Evolutionary conservation across 2,329 filamentous ascomycete species (phyloP), one percentile per base, ranked within the genome.

Genomic region (Fusarium sp.): DNA sequence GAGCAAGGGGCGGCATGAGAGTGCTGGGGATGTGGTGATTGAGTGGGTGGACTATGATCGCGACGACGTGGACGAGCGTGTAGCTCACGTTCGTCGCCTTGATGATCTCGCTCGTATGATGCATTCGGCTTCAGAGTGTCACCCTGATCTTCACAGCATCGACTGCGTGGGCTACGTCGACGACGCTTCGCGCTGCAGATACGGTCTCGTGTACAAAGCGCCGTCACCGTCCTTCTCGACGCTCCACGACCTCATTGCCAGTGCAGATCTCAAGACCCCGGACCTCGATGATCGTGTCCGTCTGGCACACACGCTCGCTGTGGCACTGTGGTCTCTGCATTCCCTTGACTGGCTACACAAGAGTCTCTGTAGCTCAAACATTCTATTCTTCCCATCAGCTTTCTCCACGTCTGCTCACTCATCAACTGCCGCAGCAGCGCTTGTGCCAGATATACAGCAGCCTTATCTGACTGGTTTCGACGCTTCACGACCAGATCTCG

Each of bases 331-430:
- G 78, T 82, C 82, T 17, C 79, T 86, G n/a, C 84, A 86, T 70
- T 83, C 83, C 1, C 80, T 86, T 37, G 83, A 85, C 72, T 86
- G 83, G 84, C 79, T 86, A 40, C 84, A 88, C 78, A 88, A 88
- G 72, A 85, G 83, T 37, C 78, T 88, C 15, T 83, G 85, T 51
- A 81, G 79, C 56, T 75, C 82, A 58, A 87, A 86, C 74, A 81
- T 88, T 45, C 76, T 88, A 50, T 86, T 88, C 76, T 87, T 85
- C 73, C 82, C 79, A 7, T 81, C 80, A 0, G 76, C 77, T 22
- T 74, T 77, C 67, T 84, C 75, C 70, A 74, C 56, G 15, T 67
- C 72, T 8, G 71, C 74, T 7, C 67, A 69, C 10, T 77, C 78
- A 8, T 68, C 78, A 40, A 73, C 71, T 66, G 82, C 64, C 70